Evolutionary conservation across 2,329 filamentous ascomycete species (phyloP), one percentile per base, ranked within the genome.

Genomic region (Arthrobotrys megalospora): DNA sequence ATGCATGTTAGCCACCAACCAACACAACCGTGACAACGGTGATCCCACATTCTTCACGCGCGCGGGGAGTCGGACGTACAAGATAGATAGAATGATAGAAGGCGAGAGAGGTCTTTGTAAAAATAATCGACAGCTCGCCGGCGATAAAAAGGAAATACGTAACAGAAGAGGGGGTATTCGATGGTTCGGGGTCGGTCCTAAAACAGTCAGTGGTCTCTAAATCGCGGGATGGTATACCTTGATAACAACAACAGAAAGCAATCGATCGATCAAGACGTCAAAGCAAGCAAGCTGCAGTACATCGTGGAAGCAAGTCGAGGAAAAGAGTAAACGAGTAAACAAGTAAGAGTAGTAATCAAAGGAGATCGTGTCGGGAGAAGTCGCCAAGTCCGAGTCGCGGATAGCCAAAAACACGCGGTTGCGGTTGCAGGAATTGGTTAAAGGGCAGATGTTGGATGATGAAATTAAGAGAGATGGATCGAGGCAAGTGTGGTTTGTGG

Each of bases 61-160:
- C 58, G 58, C 64, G 45, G 60, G n/a, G 58, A 48, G 21, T 36
- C 28, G 55, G 24, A 69, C 72, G 19, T 76, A 76, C 72, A 68
- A 70, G 45, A 28, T 50, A 41, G 50, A 58, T 69, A 47, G 10
- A 45, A 63, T 64, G 47, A 58, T 45, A 34, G n/a, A 43, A 53
- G 47, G 69, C 69, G 65, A 58, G 16, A 47, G 48, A 36, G 43
- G 72, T 76, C 72, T 76, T 76, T 76, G 72, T 70, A 76, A 63
- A 76, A 76, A 76, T 76, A 76, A 64, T 76, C 65, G 72, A 76
- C 72, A 47, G n/a, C 52, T 65, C 72, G 65, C 72, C 72, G 48
- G 47, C 32, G 7, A 28, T 38, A 67, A 48, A n/a, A 66, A 38
- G 21, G n/a, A n/a, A 53, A 64, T 24, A 32, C 24, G 24, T 52